A percentile compares a stretch with the other conserved stretches of the same genome.
Evolutionary conservation across 176 grass and related monocot genomes (phyloP).

Genomic region (Raddia distichophylla): DNA sequence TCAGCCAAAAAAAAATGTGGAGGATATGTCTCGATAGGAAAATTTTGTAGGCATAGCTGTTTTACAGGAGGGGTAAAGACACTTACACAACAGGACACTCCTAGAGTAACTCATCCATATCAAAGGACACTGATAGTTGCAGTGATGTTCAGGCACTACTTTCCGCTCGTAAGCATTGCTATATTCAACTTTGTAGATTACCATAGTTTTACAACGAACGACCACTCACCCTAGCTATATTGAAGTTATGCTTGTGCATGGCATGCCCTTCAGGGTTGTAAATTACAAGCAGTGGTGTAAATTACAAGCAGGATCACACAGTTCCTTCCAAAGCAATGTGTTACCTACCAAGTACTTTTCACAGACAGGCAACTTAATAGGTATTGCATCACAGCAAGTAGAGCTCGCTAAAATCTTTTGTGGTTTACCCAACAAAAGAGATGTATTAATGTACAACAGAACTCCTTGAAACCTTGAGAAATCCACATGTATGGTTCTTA

Average conservation of each 20-base stretch:
- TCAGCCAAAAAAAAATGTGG: conserved; percentile 17
- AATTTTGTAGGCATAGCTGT: conserved; percentile 23
- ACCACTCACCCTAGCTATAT: not conserved
- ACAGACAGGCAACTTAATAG: conserved; percentile 10
- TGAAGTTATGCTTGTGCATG: conserved; percentile 23
- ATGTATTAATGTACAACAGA: conserved; percentile 15
- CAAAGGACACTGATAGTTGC: not conserved
- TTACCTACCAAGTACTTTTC: conserved; percentile 21
- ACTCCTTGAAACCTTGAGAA: not conserved
- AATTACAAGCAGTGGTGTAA: not conserved
- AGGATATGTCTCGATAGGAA: conserved; percentile 6
- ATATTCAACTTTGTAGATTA: conserved; percentile 24
- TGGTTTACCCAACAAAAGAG: conserved; percentile 21
- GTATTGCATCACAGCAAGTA: conserved; percentile 8
- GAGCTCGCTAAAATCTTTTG: not conserved
- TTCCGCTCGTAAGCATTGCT: conserved; percentile 24
- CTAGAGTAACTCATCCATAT: conserved; percentile 21
- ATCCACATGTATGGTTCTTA: conserved; percentile 2
- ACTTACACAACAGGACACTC: not conserved
- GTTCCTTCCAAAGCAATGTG: conserved; percentile 28
- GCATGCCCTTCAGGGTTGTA: not conserved
- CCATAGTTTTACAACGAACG: not conserved
- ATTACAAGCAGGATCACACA: conserved; percentile 29
- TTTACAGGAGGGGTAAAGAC: conserved; percentile 32
- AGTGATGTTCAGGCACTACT: not conserved